These are phyloP conservation scores for Straminergon stramineum DNA, from an alignment of 225 moss, liverwort and hornwort species.

Conservation along the genomic window DNA sequence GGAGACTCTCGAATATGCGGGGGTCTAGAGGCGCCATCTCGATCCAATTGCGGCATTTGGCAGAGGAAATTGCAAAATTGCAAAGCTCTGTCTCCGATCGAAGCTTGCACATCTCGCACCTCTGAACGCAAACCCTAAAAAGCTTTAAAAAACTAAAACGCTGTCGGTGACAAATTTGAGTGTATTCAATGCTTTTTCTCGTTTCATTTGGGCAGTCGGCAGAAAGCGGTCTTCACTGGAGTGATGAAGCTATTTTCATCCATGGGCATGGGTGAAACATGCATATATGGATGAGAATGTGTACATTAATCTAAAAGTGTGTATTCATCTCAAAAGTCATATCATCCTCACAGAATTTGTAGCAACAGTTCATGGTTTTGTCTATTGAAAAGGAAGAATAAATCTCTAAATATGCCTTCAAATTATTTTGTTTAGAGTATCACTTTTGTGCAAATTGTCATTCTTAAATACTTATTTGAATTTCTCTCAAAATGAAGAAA, in stretches of 20 bases:
- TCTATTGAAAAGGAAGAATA: background rate
- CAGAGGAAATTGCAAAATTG: background rate
- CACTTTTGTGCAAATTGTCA: background rate
- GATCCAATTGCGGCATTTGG: background rate
- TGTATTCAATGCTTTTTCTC: background rate
- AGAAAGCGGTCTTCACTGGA: background rate
- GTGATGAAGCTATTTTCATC: background rate
- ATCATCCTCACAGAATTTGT: background rate
- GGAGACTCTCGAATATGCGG: slow-evolving; percentile 21
- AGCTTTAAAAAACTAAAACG: background rate
- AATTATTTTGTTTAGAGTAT: background rate
- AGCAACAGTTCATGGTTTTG: background rate
- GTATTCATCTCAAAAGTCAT: accelerated
- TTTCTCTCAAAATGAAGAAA: background rate
- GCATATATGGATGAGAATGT: background rate
- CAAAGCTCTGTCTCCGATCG: background rate
- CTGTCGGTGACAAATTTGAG: background rate
- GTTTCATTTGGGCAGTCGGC: background rate
- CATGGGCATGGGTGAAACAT: background rate
- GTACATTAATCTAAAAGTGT: background rate
- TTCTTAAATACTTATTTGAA: background rate
- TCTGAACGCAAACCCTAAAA: background rate
- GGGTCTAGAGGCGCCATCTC: slow-evolving; percentile 10
- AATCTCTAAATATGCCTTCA: background rate
- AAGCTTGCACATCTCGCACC: background rate